These are phyloP conservation scores for Ceratobasidium sp. DNA, from an alignment of 1,284 basidiomycete genomes.

Conservation along the genomic window DNA sequence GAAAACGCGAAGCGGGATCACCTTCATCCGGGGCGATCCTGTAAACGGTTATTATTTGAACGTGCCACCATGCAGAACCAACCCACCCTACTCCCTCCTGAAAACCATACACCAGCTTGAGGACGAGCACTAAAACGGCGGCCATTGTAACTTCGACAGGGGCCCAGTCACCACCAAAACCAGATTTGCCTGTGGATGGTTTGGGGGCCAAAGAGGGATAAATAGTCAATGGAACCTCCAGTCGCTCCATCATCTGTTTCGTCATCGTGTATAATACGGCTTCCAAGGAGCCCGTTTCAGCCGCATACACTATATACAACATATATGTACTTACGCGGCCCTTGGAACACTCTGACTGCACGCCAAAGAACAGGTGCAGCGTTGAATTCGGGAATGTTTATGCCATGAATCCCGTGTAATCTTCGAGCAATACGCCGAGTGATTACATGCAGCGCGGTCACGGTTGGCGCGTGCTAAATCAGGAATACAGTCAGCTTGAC, in stretches of 20 bases:
- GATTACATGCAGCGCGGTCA: constrained; percentile 67
- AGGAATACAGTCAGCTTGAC: background rate
- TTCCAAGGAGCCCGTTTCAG: constrained; percentile 52
- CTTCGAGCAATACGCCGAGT: constrained; percentile 70
- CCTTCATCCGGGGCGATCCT: constrained; percentile 52
- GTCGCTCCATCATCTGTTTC: constrained; percentile 66
- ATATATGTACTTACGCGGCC: constrained; percentile 71
- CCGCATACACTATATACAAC: background rate
- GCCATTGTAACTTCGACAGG: constrained; percentile 81
- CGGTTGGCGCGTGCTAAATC: constrained; percentile 69
- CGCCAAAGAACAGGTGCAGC: constrained; percentile 84
- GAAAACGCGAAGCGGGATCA: constrained; percentile 74
- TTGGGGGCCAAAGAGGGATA: constrained; percentile 65
- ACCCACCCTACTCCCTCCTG: constrained; percentile 10
- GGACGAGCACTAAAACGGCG: constrained; percentile 71
- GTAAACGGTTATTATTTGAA: no score
- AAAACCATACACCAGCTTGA: constrained; percentile 83
- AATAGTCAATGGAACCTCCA: constrained; percentile 70
- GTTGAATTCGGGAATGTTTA: constrained; percentile 83
- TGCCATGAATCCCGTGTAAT: constrained; percentile 64
- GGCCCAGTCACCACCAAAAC: constrained; percentile 60
- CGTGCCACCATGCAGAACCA: background rate
- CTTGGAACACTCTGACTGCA: constrained; percentile 73
- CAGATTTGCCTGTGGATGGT: constrained; percentile 47
- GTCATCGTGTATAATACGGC: constrained; percentile 71